Conservation (phyloP, 495 filamentous ascomycete genomes). For the Jackrogersella minutella region DNA sequence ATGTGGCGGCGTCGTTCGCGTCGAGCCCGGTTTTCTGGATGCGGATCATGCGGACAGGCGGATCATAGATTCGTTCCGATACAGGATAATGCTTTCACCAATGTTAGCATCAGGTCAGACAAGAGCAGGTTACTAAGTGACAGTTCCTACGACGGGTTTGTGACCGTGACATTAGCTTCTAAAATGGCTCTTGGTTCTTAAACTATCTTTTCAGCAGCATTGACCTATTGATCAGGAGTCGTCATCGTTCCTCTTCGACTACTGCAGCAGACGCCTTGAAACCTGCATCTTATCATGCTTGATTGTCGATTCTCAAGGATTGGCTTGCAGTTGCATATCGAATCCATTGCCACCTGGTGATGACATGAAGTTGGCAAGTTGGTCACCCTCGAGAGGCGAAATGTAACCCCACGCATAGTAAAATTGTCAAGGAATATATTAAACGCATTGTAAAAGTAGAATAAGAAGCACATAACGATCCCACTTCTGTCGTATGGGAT, state of each 20-base stretch:
- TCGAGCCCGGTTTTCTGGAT: slow-evolving; percentile 14
- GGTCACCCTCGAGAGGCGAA: slow-evolving; percentile 25
- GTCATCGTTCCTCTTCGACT: neutral
- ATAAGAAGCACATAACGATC: slow-evolving; percentile 22
- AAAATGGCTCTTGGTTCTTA: too few species aligned
- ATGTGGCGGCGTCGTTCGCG: slow-evolving; percentile 24
- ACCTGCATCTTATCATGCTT: slow-evolving; percentile 11
- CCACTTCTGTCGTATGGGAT: slow-evolving; percentile 1
- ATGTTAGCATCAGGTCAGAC: slow-evolving; percentile 2
- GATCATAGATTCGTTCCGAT: slow-evolving; percentile 2
- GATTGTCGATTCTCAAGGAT: slow-evolving; percentile 17
- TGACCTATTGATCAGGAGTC: neutral
- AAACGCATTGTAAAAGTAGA: slow-evolving; percentile 17
- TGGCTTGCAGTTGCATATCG: slow-evolving; percentile 20
- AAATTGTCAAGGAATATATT: slow-evolving; percentile 27
- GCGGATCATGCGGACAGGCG: neutral
- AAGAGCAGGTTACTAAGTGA: neutral
- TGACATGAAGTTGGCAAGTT: slow-evolving; percentile 39
- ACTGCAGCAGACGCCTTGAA: neutral
- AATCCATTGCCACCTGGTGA: slow-evolving; percentile 20
- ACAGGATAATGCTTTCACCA: slow-evolving; percentile 7
- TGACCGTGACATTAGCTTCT: neutral
- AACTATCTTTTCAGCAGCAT: neutral
- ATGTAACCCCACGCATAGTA: slow-evolving; percentile 35
- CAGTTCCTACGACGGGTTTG: neutral